Evolutionary conservation across 805 yeast species (phyloP).

Genomic region (Wickerhamomyces hampshirensis): DNA sequence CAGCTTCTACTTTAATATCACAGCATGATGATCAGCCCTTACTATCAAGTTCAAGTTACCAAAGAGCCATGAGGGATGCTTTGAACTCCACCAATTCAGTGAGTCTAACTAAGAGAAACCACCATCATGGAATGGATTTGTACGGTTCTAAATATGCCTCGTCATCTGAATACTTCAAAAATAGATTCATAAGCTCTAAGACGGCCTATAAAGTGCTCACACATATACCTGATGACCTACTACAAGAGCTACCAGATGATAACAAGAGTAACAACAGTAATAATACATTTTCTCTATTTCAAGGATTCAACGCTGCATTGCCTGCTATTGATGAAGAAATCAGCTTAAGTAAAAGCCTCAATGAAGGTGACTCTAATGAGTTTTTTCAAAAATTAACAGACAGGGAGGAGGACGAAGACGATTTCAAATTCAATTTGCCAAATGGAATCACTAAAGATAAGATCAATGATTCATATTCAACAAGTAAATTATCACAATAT

Average conservation of each 20-base stretch:
- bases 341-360: constrained; percentile 24
- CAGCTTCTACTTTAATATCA: constrained; percentile 47
- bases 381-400: constrained; percentile 15
- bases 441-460: constrained; percentile 36
- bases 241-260: constrained; percentile 45
- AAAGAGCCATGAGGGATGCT: constrained; percentile 43
- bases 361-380: constrained; percentile 11
- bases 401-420: constrained; percentile 22
- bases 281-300: constrained; percentile 51
- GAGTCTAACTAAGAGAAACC: constrained; percentile 27
- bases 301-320: constrained; percentile 60
- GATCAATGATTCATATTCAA: constrained; percentile 38
- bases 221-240: constrained; percentile 56
- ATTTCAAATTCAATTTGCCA: constrained; percentile 28
- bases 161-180: constrained; percentile 36
- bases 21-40: constrained; percentile 28
- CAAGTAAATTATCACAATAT: constrained; percentile 32
- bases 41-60: constrained; percentile 34
- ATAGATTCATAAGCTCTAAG: constrained; percentile 30
- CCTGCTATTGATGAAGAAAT: constrained; percentile 46
- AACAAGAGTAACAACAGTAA: constrained; percentile 23
- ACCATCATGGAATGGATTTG: constrained; percentile 23
- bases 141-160: constrained; percentile 25
- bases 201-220: constrained; percentile 45
- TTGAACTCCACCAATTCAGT: constrained; percentile 30